Percentiles rank a stretch among this genome's conserved stretches.
Conservation (phyloP, 2,329 filamentous ascomycete species). For the Paraphoma sp. region DNA sequence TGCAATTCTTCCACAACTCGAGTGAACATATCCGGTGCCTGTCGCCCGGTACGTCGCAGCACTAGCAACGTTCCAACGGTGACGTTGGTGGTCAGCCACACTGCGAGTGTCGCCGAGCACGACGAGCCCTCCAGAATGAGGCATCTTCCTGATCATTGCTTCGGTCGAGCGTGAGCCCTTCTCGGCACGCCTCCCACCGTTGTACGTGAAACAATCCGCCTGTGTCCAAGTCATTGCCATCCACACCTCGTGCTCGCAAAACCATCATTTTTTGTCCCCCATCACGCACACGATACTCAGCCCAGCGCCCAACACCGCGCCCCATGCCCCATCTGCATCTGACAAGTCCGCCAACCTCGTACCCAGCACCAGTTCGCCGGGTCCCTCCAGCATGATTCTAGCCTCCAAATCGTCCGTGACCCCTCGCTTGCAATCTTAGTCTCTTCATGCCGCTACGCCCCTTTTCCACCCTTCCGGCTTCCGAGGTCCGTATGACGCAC, state of each 20-base stretch:
- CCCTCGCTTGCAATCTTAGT: slow-evolving; percentile 2
- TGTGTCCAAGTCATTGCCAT: neutral
- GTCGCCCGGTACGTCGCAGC: neutral
- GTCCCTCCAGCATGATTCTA: neutral
- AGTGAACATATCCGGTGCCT: neutral
- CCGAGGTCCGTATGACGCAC: neutral
- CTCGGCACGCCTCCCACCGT: neutral
- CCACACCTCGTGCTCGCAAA: neutral
- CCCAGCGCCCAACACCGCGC: neutral
- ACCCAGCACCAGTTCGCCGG: slow-evolving; percentile 1
- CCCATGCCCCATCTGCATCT: neutral
- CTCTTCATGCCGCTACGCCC: slow-evolving; percentile 4
- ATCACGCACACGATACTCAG: too few species aligned
- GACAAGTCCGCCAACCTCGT: neutral
- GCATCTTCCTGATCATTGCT: neutral
- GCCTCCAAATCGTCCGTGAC: neutral
- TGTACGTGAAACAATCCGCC: neutral
- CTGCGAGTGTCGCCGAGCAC: neutral
- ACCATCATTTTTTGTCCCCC: neutral
- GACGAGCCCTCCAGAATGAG: neutral
- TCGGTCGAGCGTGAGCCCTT: neutral
- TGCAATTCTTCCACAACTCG: neutral
- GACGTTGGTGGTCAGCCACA: neutral
- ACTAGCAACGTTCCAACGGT: neutral
- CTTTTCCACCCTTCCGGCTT: neutral